Conservation (phyloP, 129 eudicot species). For the Apium graveolens region DNA sequence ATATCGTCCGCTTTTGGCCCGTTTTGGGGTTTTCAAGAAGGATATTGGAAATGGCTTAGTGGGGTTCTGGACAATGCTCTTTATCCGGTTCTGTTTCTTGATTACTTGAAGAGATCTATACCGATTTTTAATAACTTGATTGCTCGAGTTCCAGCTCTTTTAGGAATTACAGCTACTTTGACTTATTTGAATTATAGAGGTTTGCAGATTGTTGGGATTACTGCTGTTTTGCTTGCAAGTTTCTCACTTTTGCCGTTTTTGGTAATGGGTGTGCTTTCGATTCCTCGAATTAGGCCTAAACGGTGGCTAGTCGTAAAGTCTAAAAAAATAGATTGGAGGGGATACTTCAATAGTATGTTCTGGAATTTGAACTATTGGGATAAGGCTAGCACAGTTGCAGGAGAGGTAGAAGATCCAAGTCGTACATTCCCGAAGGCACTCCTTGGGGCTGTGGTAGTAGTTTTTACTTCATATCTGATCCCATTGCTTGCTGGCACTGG, state of each 20-base stretch:
- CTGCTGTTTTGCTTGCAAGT: slow-evolving; percentile 71
- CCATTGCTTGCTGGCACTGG: slow-evolving; percentile 89
- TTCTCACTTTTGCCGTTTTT: slow-evolving; percentile 75
- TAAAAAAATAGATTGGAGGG: slow-evolving; percentile 69
- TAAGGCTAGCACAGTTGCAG: slow-evolving; percentile 83
- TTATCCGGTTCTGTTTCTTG: slow-evolving; percentile 81
- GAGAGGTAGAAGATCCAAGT: slow-evolving; percentile 71
- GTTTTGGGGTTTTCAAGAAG: slow-evolving; percentile 95
- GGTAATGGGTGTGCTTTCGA: slow-evolving; percentile 58
- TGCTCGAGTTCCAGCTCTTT: slow-evolving; percentile 62
- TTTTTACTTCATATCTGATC: slow-evolving; percentile 62
- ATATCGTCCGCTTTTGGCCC: slow-evolving; percentile 88
- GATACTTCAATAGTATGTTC: slow-evolving; percentile 76
- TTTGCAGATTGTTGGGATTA: slow-evolving; percentile 63
- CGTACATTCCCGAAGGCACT: slow-evolving; percentile 76
- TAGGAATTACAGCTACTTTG: slow-evolving; percentile 57
- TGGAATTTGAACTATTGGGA: slow-evolving; percentile 97
- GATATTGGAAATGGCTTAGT: slow-evolving; percentile 95
- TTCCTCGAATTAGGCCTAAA: slow-evolving; percentile 54
- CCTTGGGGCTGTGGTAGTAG: slow-evolving; percentile 66
- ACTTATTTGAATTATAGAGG: slow-evolving; percentile 85
- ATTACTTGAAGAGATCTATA: slow-evolving; percentile 68
- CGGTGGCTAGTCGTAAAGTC: slow-evolving; percentile 56
- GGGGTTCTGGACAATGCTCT: slow-evolving; percentile 96
- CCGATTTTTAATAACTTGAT: slow-evolving; percentile 41